Evolutionary conservation across 2,329 filamentous ascomycete genomes (phyloP).

Genomic region (Clathrospora elynae): DNA sequence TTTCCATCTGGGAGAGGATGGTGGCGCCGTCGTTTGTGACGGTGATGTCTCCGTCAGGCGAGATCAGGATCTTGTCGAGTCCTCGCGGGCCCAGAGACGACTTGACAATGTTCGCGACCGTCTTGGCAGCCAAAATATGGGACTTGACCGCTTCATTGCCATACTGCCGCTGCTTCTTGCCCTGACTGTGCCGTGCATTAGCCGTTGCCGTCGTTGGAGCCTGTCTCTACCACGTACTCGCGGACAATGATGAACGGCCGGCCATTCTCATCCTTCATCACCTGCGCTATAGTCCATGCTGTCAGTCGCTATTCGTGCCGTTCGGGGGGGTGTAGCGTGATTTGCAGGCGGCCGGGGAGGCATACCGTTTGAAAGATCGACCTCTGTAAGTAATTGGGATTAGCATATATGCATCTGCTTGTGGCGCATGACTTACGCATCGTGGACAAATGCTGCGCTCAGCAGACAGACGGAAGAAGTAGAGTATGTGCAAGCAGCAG

Average conservation of each 20-base stretch:
- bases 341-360: conserved; percentile 11
- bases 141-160: conserved; percentile 97
- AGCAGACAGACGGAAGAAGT: conserved; percentile 8
- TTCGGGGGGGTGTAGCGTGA: conserved; percentile 5
- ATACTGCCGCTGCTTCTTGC: conserved; percentile 95
- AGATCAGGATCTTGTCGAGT: conserved; percentile 98
- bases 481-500: conserved; percentile 6
- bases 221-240: conserved; percentile 69
- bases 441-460: conserved; percentile 27
- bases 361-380: conserved; percentile 83
- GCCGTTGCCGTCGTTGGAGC: conserved; percentile 9
- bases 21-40: conserved; percentile 99
- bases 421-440: conserved; percentile 46
- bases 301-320: conserved; percentile 29
- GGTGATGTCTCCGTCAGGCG: conserved; percentile 97
- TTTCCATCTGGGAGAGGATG: conserved; percentile 96
- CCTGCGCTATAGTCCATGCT: conserved; percentile 57
- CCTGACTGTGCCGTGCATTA: conserved; percentile 68
- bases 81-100: conserved; percentile 93
- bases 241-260: conserved; percentile 97
- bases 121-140: conserved; percentile 95
- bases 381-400: conserved; percentile 60
- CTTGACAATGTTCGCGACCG: conserved; percentile 96
- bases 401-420: conserved; percentile 18
- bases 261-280: conserved; percentile 97